phyloP scores from a whole-genome alignment of 106 monocot species.

The Hemerocallis citrina region DNA sequence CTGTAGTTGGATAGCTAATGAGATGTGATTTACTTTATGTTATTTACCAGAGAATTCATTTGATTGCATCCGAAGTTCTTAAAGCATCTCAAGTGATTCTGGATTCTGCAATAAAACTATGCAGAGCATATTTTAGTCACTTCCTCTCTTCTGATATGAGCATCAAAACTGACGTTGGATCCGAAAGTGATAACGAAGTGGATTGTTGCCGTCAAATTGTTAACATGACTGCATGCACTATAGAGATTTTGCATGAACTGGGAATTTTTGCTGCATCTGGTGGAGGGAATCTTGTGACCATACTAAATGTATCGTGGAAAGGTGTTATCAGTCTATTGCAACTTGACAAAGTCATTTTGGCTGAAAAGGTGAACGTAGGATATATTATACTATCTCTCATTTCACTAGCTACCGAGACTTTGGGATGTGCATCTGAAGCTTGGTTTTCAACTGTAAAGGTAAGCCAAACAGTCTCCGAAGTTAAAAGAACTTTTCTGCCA shows the following conservation, averaged over 20 bases:
- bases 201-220: constrained; percentile 30
- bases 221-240: constrained; percentile 34
- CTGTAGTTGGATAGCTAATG: not conserved
- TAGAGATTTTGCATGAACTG: constrained; percentile 57
- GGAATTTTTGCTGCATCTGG: constrained; percentile 77
- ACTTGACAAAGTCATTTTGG: constrained; percentile 56
- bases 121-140: constrained; percentile 53
- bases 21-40: not conserved
- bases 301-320: constrained; percentile 95
- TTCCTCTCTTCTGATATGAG: constrained; percentile 6
- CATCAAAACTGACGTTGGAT: constrained; percentile 2
- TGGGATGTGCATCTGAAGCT: constrained; percentile 49
- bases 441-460: constrained; percentile 31
- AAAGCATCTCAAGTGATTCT: constrained; percentile 61
- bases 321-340: constrained; percentile 80
- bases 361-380: constrained; percentile 48
- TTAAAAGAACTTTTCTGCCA: constrained; percentile 78
- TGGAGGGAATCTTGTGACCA: constrained; percentile 69
- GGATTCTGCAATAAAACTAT: constrained; percentile 62
- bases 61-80: constrained; percentile 44
- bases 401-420: constrained; percentile 57
- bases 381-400: constrained; percentile 64
- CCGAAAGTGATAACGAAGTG: constrained; percentile 8
- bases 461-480: constrained; percentile 38
- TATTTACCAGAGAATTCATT: constrained; percentile 61